phyloP scores from a whole-genome alignment of 306 rosid species.

The Arachis stenosperma region DNA sequence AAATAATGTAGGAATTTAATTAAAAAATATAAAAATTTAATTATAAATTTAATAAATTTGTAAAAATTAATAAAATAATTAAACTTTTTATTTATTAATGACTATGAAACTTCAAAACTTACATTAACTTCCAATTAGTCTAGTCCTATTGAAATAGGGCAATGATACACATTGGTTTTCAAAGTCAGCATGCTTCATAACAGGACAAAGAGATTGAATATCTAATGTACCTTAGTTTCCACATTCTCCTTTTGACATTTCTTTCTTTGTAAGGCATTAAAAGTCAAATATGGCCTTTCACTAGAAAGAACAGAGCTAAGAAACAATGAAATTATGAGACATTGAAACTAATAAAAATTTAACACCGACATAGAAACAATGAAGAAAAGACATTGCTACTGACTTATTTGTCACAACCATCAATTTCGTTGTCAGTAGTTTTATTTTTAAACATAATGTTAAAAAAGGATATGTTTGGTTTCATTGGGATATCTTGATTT shows the following conservation, averaged over 20 bases:
- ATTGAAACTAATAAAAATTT: constrained; percentile 13
- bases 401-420: constrained; percentile 2
- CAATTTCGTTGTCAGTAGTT: constrained; percentile 6
- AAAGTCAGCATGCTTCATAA: constrained; percentile 38
- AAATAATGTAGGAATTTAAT: too few relatives aligned
- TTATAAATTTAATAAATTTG: too few relatives aligned
- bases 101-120: too few relatives aligned
- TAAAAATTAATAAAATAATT: too few relatives aligned
- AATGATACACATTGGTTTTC: not conserved
- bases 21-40: too few relatives aligned
- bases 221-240: constrained; percentile 29
- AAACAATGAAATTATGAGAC: constrained; percentile 3
- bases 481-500: too few relatives aligned
- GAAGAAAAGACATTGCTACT: constrained; percentile 37
- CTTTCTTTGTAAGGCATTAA: constrained; percentile 21
- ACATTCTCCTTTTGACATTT: constrained; percentile 36
- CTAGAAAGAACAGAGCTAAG: constrained; percentile 28
- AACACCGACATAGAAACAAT: constrained; percentile 19
- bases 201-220: constrained; percentile 42
- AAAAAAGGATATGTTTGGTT: too few relatives aligned
- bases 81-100: too few relatives aligned
- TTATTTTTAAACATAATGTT: not conserved
- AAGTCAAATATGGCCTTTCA: constrained; percentile 25
- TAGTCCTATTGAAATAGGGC: not conserved
- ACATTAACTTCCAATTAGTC: too few relatives aligned